phyloP scores from a whole-genome alignment of 306 rosid species.

The Datisca glomerata region DNA sequence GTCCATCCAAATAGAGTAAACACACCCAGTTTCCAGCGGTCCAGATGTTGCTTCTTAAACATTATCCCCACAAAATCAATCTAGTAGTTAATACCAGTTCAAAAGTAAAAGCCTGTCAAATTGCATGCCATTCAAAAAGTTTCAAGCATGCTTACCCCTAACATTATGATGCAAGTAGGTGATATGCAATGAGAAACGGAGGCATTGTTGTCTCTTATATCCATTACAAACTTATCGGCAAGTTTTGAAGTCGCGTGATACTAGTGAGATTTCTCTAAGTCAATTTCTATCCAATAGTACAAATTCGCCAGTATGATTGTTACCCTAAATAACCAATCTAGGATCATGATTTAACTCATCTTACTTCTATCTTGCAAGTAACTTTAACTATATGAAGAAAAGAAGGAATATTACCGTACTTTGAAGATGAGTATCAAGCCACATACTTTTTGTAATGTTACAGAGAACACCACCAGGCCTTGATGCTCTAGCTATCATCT shows the following conservation, averaged over 20 bases:
- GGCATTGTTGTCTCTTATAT: conserved; percentile 22
- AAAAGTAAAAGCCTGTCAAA: background rate
- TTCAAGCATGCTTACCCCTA: conserved; percentile 37
- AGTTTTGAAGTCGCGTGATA: conserved; percentile 12
- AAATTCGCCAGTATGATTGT: background rate
- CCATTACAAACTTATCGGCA: conserved; percentile 18
- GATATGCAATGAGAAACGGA: conserved; percentile 24
- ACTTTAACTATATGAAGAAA: background rate
- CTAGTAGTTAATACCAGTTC: too few relatives aligned
- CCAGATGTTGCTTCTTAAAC: conserved; percentile 24
- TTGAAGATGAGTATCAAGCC: conserved; percentile 97
- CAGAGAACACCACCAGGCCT: conserved; percentile 95
- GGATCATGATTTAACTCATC: too few relatives aligned
- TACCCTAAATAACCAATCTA: too few relatives aligned
- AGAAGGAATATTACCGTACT: conserved; percentile 41
- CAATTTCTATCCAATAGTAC: background rate
- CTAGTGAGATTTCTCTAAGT: background rate
- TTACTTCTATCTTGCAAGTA: too few relatives aligned
- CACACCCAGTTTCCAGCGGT: too few relatives aligned
- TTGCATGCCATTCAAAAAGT: background rate
- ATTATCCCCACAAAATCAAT: too few relatives aligned
- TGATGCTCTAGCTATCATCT: conserved; percentile 74
- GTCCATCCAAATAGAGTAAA: too few relatives aligned
- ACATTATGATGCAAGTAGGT: conserved; percentile 32
- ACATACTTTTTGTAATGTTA: conserved; percentile 98